Conservation (phyloP, 805 yeast species). For the Myxozyma geophila region DNA sequence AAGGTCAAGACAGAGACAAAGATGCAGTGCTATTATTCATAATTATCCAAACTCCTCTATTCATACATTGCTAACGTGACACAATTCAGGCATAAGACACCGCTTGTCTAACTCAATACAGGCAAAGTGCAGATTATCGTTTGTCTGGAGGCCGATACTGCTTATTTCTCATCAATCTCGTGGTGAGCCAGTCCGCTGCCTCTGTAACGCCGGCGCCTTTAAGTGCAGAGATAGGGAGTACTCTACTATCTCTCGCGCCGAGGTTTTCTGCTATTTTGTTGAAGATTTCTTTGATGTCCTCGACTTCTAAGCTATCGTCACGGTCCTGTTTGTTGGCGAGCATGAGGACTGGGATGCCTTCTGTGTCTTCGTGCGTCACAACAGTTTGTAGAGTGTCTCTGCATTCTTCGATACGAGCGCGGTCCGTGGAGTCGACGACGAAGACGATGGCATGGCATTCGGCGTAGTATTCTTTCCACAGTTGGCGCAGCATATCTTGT, state of each 20-base stretch:
- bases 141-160: slow-evolving; percentile 60
- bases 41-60: too few relatives aligned
- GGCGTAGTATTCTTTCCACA: slow-evolving; percentile 87
- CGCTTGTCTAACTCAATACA: too few relatives aligned
- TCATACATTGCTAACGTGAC: too few relatives aligned
- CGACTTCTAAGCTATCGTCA: slow-evolving; percentile 70
- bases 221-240: slow-evolving; percentile 85
- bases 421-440: slow-evolving; percentile 89
- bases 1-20: too few relatives aligned
- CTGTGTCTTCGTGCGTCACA: slow-evolving; percentile 63
- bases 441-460: slow-evolving; percentile 91
- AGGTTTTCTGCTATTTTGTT: slow-evolving; percentile 79
- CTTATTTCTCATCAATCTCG: slow-evolving; percentile 71
- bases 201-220: slow-evolving; percentile 81
- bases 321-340: slow-evolving; percentile 93
- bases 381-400: slow-evolving; percentile 59
- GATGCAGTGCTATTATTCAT: too few relatives aligned
- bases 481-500: slow-evolving; percentile 75
- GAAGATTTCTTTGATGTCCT: slow-evolving; percentile 80
- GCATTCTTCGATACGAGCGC: slow-evolving; percentile 81
- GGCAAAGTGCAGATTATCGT: slow-evolving; percentile 29
- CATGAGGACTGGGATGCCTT: slow-evolving; percentile 89
- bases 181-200: slow-evolving; percentile 85
- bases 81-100: too few relatives aligned
- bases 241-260: slow-evolving; percentile 88